Percentiles rank a stretch among this genome's conserved stretches.
phyloP scores from a whole-genome alignment of 73 alveolate genomes.

The Paramecium sonneborni region DNA sequence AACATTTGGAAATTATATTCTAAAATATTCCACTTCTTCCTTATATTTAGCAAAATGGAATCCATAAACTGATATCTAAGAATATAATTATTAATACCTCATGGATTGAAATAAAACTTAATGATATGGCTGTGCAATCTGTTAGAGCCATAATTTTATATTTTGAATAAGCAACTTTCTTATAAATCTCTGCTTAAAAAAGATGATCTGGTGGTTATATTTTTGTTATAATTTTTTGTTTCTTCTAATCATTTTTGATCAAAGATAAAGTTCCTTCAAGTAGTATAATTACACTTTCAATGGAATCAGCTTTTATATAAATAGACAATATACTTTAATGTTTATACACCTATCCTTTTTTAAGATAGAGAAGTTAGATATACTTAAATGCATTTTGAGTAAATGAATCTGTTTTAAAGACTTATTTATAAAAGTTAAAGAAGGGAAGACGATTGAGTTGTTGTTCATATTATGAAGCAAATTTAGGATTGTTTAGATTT shows the following conservation, averaged over 20 bases:
- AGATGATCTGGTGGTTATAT: constrained; percentile 1
- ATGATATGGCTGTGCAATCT: neutral
- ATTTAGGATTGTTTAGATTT: neutral
- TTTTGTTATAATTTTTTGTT: neutral
- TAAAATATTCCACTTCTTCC: constrained; percentile 7
- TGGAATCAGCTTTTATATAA: neutral
- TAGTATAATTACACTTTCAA: neutral
- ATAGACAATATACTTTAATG: neutral
- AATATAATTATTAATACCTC: neutral
- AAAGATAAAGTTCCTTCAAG: neutral
- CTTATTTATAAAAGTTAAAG: neutral
- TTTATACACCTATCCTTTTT: constrained; percentile 23
- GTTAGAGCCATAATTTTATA: neutral
- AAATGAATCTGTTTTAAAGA: neutral
- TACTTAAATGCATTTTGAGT: neutral
- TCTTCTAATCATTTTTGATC: neutral
- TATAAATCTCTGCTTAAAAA: neutral
- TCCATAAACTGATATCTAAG: neutral
- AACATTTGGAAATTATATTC: neutral
- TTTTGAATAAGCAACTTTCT: neutral
- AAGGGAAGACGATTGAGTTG: neutral
- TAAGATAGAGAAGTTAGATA: neutral
- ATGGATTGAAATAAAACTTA: neutral
- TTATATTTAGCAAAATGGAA: constrained; percentile 11
- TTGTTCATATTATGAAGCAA: neutral